phyloP scores from a whole-genome alignment of 2,329 filamentous ascomycete species.

The Ceratocystis smalleyi region DNA sequence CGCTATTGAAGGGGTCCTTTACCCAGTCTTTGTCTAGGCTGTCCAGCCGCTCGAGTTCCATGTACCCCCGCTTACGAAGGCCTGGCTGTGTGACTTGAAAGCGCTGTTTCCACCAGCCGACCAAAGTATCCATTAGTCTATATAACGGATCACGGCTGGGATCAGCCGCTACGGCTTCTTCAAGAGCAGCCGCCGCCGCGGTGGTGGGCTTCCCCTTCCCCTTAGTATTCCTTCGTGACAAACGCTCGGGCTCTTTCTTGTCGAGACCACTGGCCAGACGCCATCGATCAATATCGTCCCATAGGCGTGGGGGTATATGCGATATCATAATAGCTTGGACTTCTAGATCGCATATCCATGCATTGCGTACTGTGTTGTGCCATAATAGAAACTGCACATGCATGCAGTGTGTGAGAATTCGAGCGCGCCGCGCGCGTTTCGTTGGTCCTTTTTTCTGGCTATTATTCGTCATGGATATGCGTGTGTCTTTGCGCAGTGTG shows the following conservation, averaged over 20 bases:
- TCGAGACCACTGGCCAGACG: conserved; percentile 50
- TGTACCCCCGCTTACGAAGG: conserved; percentile 78
- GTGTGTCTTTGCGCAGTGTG: conserved; percentile 45
- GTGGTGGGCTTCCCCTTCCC: conserved; percentile 25
- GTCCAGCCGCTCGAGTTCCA: conserved; percentile 58
- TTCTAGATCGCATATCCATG: conserved; percentile 64
- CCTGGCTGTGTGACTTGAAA: conserved; percentile 66
- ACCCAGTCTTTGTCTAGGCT: conserved; percentile 57
- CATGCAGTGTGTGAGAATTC: conserved; percentile 66
- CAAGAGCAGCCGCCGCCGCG: conserved; percentile 47
- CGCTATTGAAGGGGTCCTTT: conserved; percentile 43
- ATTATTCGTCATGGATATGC: conserved; percentile 45
- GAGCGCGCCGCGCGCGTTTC: conserved; percentile 66
- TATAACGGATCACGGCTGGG: conserved; percentile 72
- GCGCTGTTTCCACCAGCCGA: conserved; percentile 73
- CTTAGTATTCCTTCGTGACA: conserved; percentile 24
- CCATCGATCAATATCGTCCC: conserved; percentile 61
- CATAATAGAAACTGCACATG: conserved; percentile 80
- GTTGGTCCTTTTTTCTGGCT: conserved; percentile 67
- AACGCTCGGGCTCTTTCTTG: conserved; percentile 18
- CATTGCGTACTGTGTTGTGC: conserved; percentile 75
- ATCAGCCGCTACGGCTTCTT: conserved; percentile 50
- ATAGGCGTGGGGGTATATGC: conserved; percentile 52
- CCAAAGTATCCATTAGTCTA: conserved; percentile 57
- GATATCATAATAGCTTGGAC: conserved; percentile 61